Conservation (phyloP, 2,329 filamentous ascomycete species). For the Talaromyces rugulosus region DNA sequence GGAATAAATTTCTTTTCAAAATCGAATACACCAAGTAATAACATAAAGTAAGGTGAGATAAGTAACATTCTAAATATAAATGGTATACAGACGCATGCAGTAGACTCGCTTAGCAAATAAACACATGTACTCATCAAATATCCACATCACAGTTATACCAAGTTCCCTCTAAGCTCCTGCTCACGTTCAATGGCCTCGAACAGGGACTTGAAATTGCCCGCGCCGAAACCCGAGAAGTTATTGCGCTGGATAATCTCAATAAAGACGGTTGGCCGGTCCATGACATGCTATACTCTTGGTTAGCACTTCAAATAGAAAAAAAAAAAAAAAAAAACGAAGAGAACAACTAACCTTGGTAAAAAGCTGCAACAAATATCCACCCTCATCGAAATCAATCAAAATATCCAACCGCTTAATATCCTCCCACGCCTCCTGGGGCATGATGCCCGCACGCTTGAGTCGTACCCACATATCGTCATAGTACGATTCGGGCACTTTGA, state of each 20-base stretch:
- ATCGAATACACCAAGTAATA: background rate
- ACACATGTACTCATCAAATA: background rate
- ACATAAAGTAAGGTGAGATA: no score
- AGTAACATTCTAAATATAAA: no score
- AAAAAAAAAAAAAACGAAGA: constrained; percentile 7
- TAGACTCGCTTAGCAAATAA: background rate
- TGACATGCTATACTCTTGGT: constrained; percentile 56
- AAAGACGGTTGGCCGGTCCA: constrained; percentile 93
- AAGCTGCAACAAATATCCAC: constrained; percentile 72
- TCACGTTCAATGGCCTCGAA: constrained; percentile 96
- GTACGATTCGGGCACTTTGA: constrained; percentile 81
- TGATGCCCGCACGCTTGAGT: constrained; percentile 58
- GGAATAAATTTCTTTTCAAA: background rate
- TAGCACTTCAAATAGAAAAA: background rate
- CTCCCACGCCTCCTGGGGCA: constrained; percentile 74
- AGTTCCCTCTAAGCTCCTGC: constrained; percentile 78
- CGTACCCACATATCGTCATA: constrained; percentile 73
- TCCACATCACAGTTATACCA: constrained; percentile 39
- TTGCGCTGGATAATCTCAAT: constrained; percentile 94
- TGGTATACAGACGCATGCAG: background rate
- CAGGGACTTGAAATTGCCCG: constrained; percentile 90
- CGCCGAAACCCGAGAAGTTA: constrained; percentile 86
- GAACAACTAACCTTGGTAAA: constrained; percentile 60
- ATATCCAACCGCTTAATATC: constrained; percentile 75
- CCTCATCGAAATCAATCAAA: constrained; percentile 91